phyloP scores from a whole-genome alignment of 2,329 filamentous ascomycete genomes.

The Camillea tinctor region DNA sequence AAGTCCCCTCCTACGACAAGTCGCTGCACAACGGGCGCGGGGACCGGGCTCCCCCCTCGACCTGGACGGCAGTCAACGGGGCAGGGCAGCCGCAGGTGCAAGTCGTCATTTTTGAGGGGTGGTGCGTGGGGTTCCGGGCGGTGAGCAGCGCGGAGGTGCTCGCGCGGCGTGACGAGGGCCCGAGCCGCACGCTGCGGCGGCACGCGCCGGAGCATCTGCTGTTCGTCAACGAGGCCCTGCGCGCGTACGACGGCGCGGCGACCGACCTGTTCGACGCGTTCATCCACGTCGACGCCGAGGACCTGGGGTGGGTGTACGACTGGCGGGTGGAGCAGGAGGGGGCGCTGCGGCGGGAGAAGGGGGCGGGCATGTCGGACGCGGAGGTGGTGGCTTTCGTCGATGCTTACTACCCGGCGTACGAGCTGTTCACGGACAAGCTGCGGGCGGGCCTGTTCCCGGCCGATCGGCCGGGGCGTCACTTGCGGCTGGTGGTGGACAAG shows the following conservation, averaged over 20 bases:
- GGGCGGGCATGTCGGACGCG: conserved; percentile 78
- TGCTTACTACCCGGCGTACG: conserved; percentile 69
- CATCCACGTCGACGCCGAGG: conserved; percentile 65
- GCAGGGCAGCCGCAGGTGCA: conserved; percentile 48
- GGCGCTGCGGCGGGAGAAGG: conserved; percentile 62
- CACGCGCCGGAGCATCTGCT: conserved; percentile 50
- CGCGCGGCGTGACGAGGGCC: conserved; percentile 47
- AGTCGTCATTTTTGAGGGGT: conserved; percentile 83
- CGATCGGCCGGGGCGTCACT: conserved; percentile 51
- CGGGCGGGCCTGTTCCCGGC: conserved; percentile 54
- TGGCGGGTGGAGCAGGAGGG: conserved; percentile 84
- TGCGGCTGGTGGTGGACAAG: conserved; percentile 60
- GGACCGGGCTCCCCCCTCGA: conserved; percentile 62
- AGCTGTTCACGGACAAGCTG: conserved; percentile 62
- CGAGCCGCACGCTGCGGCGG: conserved; percentile 47
- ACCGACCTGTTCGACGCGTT: conserved; percentile 54
- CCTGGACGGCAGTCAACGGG: conserved; percentile 61
- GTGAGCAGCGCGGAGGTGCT: conserved; percentile 52
- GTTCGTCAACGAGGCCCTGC: conserved; percentile 49
- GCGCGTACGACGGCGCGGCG: conserved; percentile 44
- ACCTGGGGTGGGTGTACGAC: conserved; percentile 73
- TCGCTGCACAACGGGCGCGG: conserved; percentile 72
- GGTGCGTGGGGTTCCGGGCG: conserved; percentile 82
- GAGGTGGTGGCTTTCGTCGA: conserved; percentile 74
- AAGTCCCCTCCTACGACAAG: conserved; percentile 80